These are phyloP conservation scores for Fraxinus paxiana DNA, from an alignment of 305 asterid species.

Conservation along the genomic window DNA sequence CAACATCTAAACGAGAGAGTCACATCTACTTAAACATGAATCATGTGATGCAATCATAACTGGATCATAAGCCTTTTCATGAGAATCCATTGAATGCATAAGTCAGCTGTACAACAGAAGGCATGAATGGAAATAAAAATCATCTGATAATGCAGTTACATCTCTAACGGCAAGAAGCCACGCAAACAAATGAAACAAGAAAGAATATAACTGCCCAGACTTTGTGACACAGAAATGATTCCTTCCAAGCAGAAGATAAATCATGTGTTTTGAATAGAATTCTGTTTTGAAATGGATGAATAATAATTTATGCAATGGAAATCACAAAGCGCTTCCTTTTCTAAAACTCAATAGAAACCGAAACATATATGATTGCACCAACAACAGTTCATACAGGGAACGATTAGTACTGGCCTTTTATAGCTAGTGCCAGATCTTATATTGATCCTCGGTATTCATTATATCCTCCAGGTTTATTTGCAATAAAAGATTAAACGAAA, in stretches of 20 bases:
- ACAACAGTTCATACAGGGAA: not conserved
- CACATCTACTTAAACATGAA: not conserved
- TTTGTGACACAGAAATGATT: not conserved
- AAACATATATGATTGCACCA: not conserved
- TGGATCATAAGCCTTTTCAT: not conserved
- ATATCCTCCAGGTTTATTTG: conserved; percentile 6
- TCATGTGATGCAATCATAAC: not conserved
- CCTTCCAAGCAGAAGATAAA: not conserved
- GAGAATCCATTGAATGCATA: not conserved
- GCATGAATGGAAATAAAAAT: not conserved
- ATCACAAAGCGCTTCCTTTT: not conserved
- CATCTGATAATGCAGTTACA: not conserved
- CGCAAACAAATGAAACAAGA: not conserved
- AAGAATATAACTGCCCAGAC: not conserved
- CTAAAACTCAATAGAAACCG: not conserved
- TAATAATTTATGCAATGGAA: not conserved
- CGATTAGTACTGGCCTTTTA: not conserved
- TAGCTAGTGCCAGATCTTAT: not conserved
- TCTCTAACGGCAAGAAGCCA: not conserved
- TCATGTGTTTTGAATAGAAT: not conserved
- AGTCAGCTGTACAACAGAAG: not conserved
- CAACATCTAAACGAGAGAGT: not conserved
- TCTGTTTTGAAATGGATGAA: not conserved
- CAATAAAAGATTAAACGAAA: not conserved
- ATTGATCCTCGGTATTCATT: not conserved